Evolutionary conservation across 352 stramenopile species (phyloP), one percentile per base, ranked within the genome.

Genomic region (Pythium folliculosum): DNA sequence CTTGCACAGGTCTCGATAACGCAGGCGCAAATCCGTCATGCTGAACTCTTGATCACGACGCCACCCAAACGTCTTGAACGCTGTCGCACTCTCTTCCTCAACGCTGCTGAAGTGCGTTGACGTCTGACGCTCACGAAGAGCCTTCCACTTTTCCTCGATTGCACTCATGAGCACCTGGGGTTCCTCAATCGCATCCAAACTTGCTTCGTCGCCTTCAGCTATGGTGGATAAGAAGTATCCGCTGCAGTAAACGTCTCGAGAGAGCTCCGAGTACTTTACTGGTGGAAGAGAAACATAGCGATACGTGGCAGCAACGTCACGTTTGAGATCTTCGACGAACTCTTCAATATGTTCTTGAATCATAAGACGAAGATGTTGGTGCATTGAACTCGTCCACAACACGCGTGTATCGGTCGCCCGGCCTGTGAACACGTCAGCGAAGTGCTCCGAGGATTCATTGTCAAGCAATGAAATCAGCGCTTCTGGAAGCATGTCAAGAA

Each of bases 61-160:
- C 83, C 83, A 94, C 16, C 83, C 80, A 76, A 94, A 92, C 0
- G 85, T 59, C 52, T 86, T 85, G 60, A 83, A 90, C 3, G 85
- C 85, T 23, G 75, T 60, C 19, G 75, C 73, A 40, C 86, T 70
- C 49, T 91, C 71, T n/a, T 78, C 67, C 37, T 81, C 71, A 0
- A 77, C 67, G 13, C 76, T 73, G 23, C 4, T 13, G 12, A 82
- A 67, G 13, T 73, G 75, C 8, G 57, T 38, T 56, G 83, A 63
- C 1, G 71, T 63, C 65, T 91, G 81, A 19, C 78, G 79, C 13
- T 78, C 73, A 50, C 69, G 66, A 22, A 92, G 62, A 17, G 81
- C 81, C 22, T 76, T 71, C 86, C 86, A 94, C 58, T 91, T 92
- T 22, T 91, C 82, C 68, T 92, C 84, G 32, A 92, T 91, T 51